These are phyloP conservation scores for Setaria italica DNA, from an alignment of 202 grass and related monocot species.

Conservation along the genomic window DNA sequence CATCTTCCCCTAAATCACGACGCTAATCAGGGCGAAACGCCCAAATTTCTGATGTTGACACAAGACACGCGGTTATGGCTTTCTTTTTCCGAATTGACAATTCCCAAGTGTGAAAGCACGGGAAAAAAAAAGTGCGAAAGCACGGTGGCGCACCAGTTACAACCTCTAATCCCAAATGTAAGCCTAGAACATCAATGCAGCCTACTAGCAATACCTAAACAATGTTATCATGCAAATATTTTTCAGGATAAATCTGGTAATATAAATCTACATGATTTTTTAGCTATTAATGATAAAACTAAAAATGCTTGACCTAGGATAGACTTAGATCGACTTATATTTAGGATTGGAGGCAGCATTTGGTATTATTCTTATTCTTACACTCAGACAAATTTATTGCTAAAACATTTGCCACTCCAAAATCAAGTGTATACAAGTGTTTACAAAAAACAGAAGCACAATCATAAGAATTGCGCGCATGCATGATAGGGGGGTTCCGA, in stretches of 20 bases:
- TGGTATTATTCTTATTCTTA: no score
- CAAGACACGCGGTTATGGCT: background rate
- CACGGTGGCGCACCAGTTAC: background rate
- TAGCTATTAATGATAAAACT: background rate
- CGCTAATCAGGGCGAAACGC: conserved; percentile 22
- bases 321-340: background rate
- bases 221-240: background rate
- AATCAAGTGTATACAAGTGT: background rate
- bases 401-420: background rate
- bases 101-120: background rate
- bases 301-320: background rate
- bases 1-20: conserved; percentile 35
- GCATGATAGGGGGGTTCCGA: conserved; percentile 15
- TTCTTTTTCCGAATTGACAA: background rate
- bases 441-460: background rate
- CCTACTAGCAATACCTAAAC: background rate
- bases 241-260: background rate
- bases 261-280: background rate
- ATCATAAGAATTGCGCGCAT: conserved; percentile 31
- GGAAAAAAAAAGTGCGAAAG: no score
- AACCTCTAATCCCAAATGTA: background rate
- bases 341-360: no score
- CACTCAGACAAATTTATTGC: background rate
- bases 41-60: conserved; percentile 26
- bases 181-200: background rate